phyloP scores from a whole-genome alignment of 2,329 filamentous ascomycete genomes.

The Colletotrichum abscissum region DNA sequence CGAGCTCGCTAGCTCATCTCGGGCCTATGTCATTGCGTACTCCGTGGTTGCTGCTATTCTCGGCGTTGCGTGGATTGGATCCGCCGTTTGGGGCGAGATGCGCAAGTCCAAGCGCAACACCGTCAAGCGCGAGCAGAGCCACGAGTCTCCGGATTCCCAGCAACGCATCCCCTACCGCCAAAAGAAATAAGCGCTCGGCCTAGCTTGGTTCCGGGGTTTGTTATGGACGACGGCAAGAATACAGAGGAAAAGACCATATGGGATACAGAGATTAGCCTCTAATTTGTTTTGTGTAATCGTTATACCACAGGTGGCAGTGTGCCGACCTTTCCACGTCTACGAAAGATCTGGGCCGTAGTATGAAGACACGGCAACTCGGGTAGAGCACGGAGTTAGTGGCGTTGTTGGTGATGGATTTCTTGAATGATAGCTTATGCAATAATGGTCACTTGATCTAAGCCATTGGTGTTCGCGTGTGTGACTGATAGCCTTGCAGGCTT shows the following conservation, averaged over 20 bases:
- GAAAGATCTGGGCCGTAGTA: background rate
- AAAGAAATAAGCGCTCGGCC: conserved; percentile 13
- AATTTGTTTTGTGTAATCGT: background rate
- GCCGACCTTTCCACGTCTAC: background rate
- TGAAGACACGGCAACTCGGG: background rate
- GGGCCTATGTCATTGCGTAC: conserved; percentile 63
- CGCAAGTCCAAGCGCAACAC: conserved; percentile 11
- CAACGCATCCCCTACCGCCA: conserved; percentile 33
- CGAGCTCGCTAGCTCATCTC: conserved; percentile 54
- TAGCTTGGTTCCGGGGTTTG: background rate
- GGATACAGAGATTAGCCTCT: background rate
- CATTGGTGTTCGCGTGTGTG: background rate
- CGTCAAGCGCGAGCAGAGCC: conserved; percentile 33
- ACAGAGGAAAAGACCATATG: background rate
- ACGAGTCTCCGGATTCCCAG: conserved; percentile 26
- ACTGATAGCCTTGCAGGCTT: background rate
- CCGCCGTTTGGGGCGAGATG: conserved; percentile 33
- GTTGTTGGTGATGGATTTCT: background rate
- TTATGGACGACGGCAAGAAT: background rate
- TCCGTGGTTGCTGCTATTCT: conserved; percentile 64
- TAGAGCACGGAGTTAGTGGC: background rate
- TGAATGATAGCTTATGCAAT: background rate
- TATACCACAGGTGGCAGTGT: background rate
- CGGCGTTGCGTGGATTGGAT: conserved; percentile 55
- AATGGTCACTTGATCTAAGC: background rate